Evolutionary conservation across 2,329 filamentous ascomycete genomes (phyloP), one percentile per base, ranked within the genome.

Genomic region (Lachnum nothofagi): DNA sequence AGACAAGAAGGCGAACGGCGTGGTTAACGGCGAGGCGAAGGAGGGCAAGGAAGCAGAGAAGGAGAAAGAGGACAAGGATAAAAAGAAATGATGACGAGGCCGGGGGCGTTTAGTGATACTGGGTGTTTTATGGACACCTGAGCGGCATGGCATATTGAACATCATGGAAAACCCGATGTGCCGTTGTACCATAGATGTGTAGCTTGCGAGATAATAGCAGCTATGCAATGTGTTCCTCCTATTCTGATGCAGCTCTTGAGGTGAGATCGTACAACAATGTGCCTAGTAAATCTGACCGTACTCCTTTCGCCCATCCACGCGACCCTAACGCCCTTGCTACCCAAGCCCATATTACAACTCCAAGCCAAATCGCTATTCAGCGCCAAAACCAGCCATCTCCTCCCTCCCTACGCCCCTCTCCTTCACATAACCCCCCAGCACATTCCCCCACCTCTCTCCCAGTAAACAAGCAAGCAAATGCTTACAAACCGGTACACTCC

Each of bases 381-480:
- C 48, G 12, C 43, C 78, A 70, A 89, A 80, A 12, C 86, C 90
- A 12, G 83, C 89, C 66, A 88, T 74, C 67, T 91, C 87, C 55
- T 85, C 82, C 51, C 71, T 73, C 20, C 73, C 71, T 14, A 85
- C 75, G 34, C 63, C 61, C 60, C 71, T 73, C 58, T 78, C 74
- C 49, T 77, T 73, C 14, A 85, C 73, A 58, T 78, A 79, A 1
- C 61, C 60, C 4, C 73, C 76, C 57, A 93, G 76, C 23, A 82
- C 65, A 3, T 54, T 66, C 0, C 64, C 65, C 72, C 87, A 91
- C 40, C 75, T 72, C 64, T 88, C 83, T 5, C 76, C 83, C 47
- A 97, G 66, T 34, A 91, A 68, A 65, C 88, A 94, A 1, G 91
- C 91, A 14, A 97, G 76, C 4, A 97, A 68, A 68, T 98, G 91